Evolutionary conservation across 331 rosid species (phyloP), one percentile per base, ranked within the genome.

Genomic region (Phaseolus coccineus): DNA sequence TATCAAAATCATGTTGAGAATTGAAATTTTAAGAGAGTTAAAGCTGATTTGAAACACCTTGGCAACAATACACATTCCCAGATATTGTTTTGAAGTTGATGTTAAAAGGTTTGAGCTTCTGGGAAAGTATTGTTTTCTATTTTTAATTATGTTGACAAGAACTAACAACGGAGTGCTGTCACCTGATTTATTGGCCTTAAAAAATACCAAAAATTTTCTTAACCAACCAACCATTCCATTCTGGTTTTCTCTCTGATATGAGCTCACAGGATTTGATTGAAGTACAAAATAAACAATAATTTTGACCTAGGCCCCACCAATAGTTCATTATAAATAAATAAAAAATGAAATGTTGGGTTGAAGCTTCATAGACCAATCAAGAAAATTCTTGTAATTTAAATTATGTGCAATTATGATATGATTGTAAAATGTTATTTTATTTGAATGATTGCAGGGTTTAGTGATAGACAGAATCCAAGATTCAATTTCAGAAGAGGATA

Each of bases 391-490:
- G 2, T 1, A 6, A 30, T 68, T 12, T 25, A 8, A 74, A 67
- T 31, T 50, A 14, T 63, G 58, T 5, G 10, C 28, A 52, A 62
- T 25, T 31, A 59, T 69, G 15, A 61, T 40, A 61, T 59, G 15
- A 40, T 46, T 76, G 39, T 7, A 72, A 69, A 47, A 48, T 8
- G 4, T 25, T 4, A 50, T 77, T 35, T 51, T 11, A 11, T 9
- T 28, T 48, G 4, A 40, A 46, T 1, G 58, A 81, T 30, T 70
- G 31, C 84, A 94, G 97, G 90, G 97, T 66, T 3, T 53, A 15
- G 62, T 90, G 52, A 72, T 94, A 4, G 91, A 92, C 28, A 90
- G 84, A 53, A 92, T 92, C 10, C 88, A 85, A 77, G 76, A 82
- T 0, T 82, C 87, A 28, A 7, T 84, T 9, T n/a, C 53, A 12